Base-by-base conservation (phyloP, 1,284 basidiomycete species). In the Naganishia liquefaciens region DNA sequence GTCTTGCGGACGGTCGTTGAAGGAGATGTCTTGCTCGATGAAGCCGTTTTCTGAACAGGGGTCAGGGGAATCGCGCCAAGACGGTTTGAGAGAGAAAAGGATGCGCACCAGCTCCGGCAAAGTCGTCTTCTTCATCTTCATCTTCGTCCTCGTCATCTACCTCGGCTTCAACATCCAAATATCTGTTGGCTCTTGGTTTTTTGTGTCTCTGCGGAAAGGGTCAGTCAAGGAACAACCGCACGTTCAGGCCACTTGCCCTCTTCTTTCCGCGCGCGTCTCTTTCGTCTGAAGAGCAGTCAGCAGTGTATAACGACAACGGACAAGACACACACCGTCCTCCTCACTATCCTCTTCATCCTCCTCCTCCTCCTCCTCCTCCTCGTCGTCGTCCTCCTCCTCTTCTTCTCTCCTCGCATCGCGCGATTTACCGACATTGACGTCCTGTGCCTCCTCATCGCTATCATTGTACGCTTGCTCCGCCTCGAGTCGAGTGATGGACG, bases 131-230 rank as follows among this genome's bases (percentile, higher is more conserved):
- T 9, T 94, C 93, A 37, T 93, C 92, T 4, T 95, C 92, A 55
- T 96, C 94, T 62, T 97, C 94, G 28, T 95, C 93, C 62, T 97
- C 94, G 57, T 92, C 90, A 71, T 90, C 90, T 33, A 93, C 91
- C 74, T 93, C 92, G 68, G 93, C 94, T 80, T 96, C 91, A 68
- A 94, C 85, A 86, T 98, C 94, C 73, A 97, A 82, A 87, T 93
- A 98, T 70, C 88, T 88, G 75, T 87, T 90, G 39, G 86, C 84
- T 30, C 71, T 68, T 21, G 81, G 81, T 67, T 81, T 80, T 54
- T 84, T 87, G 73, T 87, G 87, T 65, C 86, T 86, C 69, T 71
- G 69, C 65, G 23, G 25, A 15, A 11, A 46, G 19, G 21, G 30
- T 33, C 40, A n/a, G 23, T 6, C n/a, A 4, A n/a, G 84, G 84